These are phyloP conservation scores for Ceratobasidium sp. DNA, from an alignment of 1,284 basidiomycete species.

Conservation along the genomic window DNA sequence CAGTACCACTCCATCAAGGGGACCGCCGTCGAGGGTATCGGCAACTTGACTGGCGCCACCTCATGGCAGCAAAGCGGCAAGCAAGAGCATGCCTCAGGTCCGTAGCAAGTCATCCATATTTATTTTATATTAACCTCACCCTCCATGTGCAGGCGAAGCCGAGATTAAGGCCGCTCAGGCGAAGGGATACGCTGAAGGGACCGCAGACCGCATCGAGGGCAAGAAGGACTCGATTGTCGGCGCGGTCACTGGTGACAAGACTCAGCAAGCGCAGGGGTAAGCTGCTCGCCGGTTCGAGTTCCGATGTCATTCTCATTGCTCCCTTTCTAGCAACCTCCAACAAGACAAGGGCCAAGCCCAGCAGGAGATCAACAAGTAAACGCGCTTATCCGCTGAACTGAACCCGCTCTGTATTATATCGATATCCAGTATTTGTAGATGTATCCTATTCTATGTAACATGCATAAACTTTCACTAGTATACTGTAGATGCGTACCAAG, in stretches of 20 bases:
- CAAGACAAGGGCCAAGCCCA: constrained; percentile 73
- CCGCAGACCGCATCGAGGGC: constrained; percentile 69
- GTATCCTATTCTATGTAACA: neutral
- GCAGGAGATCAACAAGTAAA: constrained; percentile 56
- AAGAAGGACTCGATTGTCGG: constrained; percentile 78
- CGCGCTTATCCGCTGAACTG: neutral
- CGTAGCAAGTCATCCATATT: neutral
- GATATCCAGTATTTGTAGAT: neutral
- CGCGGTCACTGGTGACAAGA: constrained; percentile 73
- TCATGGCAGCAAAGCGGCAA: constrained; percentile 70
- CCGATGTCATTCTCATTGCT: neutral
- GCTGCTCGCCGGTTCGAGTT: constrained; percentile 51
- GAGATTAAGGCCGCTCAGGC: constrained; percentile 68
- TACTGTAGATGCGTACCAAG: no score
- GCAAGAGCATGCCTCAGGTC: constrained; percentile 61
- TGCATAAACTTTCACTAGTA: neutral
- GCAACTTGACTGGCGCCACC: constrained; percentile 64
- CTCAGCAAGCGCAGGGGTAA: constrained; percentile 69
- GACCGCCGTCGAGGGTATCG: constrained; percentile 69
- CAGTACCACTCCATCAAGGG: constrained; percentile 75
- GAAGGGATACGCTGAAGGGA: constrained; percentile 69
- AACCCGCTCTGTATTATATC: neutral
- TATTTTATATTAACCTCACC: neutral
- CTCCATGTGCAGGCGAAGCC: constrained; percentile 66
- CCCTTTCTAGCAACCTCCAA: constrained; percentile 62